Percentiles rank a stretch among this genome's conserved stretches.
phyloP scores from a whole-genome alignment of 2,329 filamentous ascomycete genomes.

The Colletotrichum kahawae region DNA sequence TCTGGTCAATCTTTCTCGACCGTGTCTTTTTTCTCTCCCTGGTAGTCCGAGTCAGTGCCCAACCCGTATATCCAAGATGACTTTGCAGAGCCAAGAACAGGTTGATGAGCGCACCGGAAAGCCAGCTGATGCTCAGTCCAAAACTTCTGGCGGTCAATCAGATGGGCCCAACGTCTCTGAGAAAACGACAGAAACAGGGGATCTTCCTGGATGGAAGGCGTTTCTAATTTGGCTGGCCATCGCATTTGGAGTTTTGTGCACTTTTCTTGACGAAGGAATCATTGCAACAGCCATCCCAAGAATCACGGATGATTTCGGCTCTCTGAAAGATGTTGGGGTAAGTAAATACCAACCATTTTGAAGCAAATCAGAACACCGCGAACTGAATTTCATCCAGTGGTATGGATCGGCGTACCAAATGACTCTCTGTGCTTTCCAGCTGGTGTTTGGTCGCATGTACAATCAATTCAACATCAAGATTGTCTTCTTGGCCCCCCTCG shows the following conservation, averaged over 20 bases:
- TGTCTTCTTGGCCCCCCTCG: constrained; percentile 31
- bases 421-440: constrained; percentile 28
- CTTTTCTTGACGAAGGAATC: constrained; percentile 26
- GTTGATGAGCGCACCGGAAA: background rate
- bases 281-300: constrained; percentile 41
- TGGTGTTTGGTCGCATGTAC: constrained; percentile 35
- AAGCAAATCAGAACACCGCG: background rate
- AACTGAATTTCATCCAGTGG: constrained; percentile 25
- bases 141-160: background rate
- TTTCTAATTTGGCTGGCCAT: constrained; percentile 1
- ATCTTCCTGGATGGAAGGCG: background rate
- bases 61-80: background rate
- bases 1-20: background rate
- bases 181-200: rapidly evolving
- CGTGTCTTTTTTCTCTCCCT: background rate
- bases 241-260: constrained; percentile 2
- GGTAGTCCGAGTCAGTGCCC: background rate
- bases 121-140: background rate
- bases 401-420: constrained; percentile 33
- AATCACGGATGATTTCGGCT: constrained; percentile 38
- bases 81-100: rapidly evolving
- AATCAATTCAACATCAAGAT: constrained; percentile 32
- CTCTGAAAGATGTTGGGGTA: constrained; percentile 44
- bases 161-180: background rate
- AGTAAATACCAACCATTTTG: constrained; percentile 13